phyloP scores from a whole-genome alignment of 768 basidiomycete genomes.

The Termitomyces sp. region DNA sequence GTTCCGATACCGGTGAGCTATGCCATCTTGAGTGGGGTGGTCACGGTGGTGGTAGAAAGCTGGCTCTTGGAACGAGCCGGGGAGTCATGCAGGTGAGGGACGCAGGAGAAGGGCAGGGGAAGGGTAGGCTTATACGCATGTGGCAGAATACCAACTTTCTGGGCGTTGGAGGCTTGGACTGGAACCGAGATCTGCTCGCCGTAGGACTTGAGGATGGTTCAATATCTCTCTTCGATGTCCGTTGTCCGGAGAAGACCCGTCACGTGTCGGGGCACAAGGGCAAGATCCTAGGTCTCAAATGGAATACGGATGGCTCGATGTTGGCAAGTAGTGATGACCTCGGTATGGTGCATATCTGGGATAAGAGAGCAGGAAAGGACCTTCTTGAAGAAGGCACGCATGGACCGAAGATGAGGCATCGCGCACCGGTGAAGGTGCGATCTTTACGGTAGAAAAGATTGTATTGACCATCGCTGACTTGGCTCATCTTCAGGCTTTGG shows the following conservation, averaged over 20 bases:
- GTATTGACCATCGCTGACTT: not conserved
- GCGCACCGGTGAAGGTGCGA: conserved; percentile 52
- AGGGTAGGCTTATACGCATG: conserved; percentile 29
- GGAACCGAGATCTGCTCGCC: conserved; percentile 56
- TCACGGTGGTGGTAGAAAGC: conserved; percentile 29
- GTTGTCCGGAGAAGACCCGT: conserved; percentile 29
- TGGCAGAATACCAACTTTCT: conserved; percentile 31
- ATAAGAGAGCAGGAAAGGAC: conserved; percentile 40
- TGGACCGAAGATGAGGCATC: conserved; percentile 66
- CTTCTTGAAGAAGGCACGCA: conserved; percentile 32
- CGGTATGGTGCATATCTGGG: conserved; percentile 86
- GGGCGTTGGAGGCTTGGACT: conserved; percentile 35
- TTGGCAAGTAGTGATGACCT: conserved; percentile 84
- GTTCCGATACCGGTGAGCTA: conserved; percentile 26
- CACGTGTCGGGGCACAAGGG: conserved; percentile 50
- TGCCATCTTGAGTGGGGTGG: conserved; percentile 50
- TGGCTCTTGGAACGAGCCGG: conserved; percentile 47
- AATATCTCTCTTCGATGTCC: conserved; percentile 62
- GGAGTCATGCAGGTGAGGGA: conserved; percentile 57
- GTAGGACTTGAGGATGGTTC: conserved; percentile 61
- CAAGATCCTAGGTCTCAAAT: conserved; percentile 72
- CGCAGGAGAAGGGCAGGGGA: conserved; percentile 25
- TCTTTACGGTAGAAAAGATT: not conserved
- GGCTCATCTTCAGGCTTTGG: conserved; percentile 51
- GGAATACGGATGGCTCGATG: conserved; percentile 68